Percentiles rank a stretch among this genome's conserved stretches.
Evolutionary conservation across 1,284 basidiomycete genomes (phyloP).

Genomic region (Mycosarcoma maydis): DNA sequence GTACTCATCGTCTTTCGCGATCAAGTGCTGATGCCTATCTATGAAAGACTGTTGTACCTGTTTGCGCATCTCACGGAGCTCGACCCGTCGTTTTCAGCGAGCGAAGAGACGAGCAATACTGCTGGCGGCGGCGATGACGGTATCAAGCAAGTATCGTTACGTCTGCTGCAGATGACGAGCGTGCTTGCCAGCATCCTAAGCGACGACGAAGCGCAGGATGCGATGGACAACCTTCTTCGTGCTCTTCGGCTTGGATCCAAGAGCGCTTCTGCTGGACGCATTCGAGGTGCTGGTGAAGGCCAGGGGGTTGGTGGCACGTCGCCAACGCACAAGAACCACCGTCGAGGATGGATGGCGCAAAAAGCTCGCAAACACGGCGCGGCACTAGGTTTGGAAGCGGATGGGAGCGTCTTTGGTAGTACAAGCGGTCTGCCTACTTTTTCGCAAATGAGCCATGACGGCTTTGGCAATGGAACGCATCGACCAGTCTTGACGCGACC

Average conservation of each 20-base stretch:
- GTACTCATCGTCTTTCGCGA: slow-evolving; percentile 84
- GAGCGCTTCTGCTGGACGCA: slow-evolving; percentile 40
- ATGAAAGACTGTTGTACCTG: slow-evolving; percentile 52
- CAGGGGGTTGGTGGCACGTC: slow-evolving; percentile 18
- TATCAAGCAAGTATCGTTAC: slow-evolving; percentile 42
- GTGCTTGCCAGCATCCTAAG: slow-evolving; percentile 62
- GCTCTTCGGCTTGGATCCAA: slow-evolving; percentile 50
- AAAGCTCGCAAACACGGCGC: slow-evolving; percentile 54
- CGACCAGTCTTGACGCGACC: slow-evolving; percentile 14
- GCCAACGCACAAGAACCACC: slow-evolving; percentile 35
- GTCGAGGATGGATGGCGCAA: slow-evolving; percentile 55
- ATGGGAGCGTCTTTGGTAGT: not conserved
- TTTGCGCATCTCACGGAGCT: slow-evolving; percentile 46
- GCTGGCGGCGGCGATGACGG: slow-evolving; percentile 28
- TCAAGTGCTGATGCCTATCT: slow-evolving; percentile 62
- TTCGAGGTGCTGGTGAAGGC: slow-evolving; percentile 16
- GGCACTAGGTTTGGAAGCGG: slow-evolving; percentile 2
- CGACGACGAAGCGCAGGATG: slow-evolving; percentile 65
- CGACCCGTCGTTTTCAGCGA: slow-evolving; percentile 32
- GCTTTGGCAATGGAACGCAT: not conserved
- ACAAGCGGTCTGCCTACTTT: slow-evolving; percentile 1
- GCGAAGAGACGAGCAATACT: slow-evolving; percentile 5
- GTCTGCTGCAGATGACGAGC: slow-evolving; percentile 62
- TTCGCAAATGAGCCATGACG: not conserved
- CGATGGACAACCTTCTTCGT: slow-evolving; percentile 61